Conservation (phyloP, 108 stramenopile genomes). For the Nitzschia sp. region DNA sequence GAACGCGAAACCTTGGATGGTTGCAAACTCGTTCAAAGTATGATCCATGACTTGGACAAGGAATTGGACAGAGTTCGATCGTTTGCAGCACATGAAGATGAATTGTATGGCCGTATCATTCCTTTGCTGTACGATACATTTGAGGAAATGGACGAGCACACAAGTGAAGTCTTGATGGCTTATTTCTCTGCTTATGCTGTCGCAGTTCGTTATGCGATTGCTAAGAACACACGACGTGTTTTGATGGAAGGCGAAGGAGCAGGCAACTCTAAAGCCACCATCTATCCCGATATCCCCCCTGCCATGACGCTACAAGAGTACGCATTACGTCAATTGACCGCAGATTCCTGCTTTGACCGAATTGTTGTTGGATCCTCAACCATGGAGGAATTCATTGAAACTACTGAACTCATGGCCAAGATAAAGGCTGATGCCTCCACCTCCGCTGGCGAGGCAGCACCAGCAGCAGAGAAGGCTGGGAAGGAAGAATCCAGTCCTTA, state of each 20-base stretch:
- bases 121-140: conserved; percentile 83
- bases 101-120: conserved; percentile 68
- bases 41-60: conserved; percentile 82
- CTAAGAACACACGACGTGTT: conserved; percentile 71
- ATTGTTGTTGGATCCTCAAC: conserved; percentile 34
- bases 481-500: conserved; percentile 4
- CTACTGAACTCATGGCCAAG: conserved; percentile 20
- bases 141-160: conserved; percentile 80
- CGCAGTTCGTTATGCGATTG: conserved; percentile 76
- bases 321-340: conserved; percentile 54
- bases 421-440: conserved; percentile 20
- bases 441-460: conserved; percentile 7
- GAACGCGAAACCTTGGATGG: conserved; percentile 87
- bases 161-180: conserved; percentile 49
- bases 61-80: conserved; percentile 56
- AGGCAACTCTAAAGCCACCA: conserved; percentile 1
- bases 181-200: conserved; percentile 76
- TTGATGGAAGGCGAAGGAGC: conserved; percentile 48
- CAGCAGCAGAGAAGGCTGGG: conserved; percentile 4
- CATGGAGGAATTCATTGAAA: conserved; percentile 29
- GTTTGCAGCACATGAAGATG: conserved; percentile 77
- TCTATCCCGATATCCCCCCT: conserved; percentile 56
- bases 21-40: conserved; percentile 75
- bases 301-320: conserved; percentile 73
- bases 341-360: conserved; percentile 36